Percentiles rank a stretch among this genome's conserved stretches.
phyloP scores from a whole-genome alignment of 2,329 filamentous ascomycete species.

The Endoconidiophora laricicola region DNA sequence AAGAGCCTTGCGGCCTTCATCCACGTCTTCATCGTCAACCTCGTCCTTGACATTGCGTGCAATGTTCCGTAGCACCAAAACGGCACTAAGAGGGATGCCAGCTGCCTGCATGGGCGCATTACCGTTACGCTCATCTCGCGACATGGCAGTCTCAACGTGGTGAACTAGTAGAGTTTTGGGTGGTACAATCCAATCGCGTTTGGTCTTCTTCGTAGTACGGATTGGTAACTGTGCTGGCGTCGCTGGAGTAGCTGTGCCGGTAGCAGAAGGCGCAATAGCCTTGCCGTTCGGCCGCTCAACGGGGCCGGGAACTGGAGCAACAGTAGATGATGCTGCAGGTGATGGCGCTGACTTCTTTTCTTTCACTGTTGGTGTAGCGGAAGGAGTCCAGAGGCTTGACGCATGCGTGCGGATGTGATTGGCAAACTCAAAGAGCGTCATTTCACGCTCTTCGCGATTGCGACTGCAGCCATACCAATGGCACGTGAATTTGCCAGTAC shows the following conservation, averaged over 20 bases:
- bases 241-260: neutral
- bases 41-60: constrained; percentile 42
- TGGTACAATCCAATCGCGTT: constrained; percentile 32
- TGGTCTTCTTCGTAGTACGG: constrained; percentile 14
- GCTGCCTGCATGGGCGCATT: constrained; percentile 46
- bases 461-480: constrained; percentile 51
- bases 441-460: constrained; percentile 29
- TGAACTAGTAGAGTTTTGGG: constrained; percentile 38
- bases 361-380: neutral
- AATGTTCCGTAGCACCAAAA: constrained; percentile 63
- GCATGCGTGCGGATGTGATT: constrained; percentile 55
- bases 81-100: constrained; percentile 62
- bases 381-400: constrained; percentile 20
- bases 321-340: neutral
- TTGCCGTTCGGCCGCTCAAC: too few relatives aligned
- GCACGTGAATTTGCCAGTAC: constrained; percentile 38
- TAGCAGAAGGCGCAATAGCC: neutral
- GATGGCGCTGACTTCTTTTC: neutral
- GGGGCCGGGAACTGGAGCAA: neutral
- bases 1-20: constrained; percentile 36
- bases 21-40: constrained; percentile 34
- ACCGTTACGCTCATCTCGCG: constrained; percentile 40
- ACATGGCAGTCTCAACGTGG: constrained; percentile 38
- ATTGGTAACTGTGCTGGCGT: constrained; percentile 8
- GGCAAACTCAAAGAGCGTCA: constrained; percentile 35